Base-by-base conservation (phyloP, 306 rosid genomes). In the Cotoneaster glaucophyllus region DNA sequence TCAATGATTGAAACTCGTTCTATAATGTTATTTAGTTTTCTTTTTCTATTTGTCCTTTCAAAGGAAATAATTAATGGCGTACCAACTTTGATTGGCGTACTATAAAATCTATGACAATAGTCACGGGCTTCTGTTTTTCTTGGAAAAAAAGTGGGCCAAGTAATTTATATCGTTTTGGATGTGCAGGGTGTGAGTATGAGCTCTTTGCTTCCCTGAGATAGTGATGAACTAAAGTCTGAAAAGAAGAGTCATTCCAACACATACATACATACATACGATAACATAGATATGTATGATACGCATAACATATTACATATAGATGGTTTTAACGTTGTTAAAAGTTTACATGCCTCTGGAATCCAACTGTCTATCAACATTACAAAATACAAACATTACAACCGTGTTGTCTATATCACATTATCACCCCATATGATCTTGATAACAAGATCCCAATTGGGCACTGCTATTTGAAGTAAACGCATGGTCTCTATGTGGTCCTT, bases 41-140 rank as follows among this genome's bases (percentile, higher is more conserved):
- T 7, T 19, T 6, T 34, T 31, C 7, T 32, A 21, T 58, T 28
- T 34, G 21, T 56, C 39, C 15, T 34, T 5, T 59, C 3, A 24
- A 59, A 25, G 65, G 52, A 15, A 58, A 24, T 67, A 25, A 54
- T 24, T 58, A 56, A 73, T 41, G 41, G 68, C 68, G 18, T 18
- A 39, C 59, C 69, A 74, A 28, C 69, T 59, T 18, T 54, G 7
- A 37, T 7, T 26, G 19, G 17, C 11, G 71, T 70, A 66, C 75
- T 24, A 34, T 32, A 6, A 64, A 48, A 34, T 64, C 48, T 64
- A 52, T 45, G 76, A 71, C 74, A 65, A 21, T 4, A 50, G 53
- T 79, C 86, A 83, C 84, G 84, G 84, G 79, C 50, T 66, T 32
- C 34, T 15, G 45, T 17, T 61, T 32, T 63, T 65, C 14, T 58